Conservation (phyloP, 768 basidiomycete species). For the Podaxis mareebaensis region DNA sequence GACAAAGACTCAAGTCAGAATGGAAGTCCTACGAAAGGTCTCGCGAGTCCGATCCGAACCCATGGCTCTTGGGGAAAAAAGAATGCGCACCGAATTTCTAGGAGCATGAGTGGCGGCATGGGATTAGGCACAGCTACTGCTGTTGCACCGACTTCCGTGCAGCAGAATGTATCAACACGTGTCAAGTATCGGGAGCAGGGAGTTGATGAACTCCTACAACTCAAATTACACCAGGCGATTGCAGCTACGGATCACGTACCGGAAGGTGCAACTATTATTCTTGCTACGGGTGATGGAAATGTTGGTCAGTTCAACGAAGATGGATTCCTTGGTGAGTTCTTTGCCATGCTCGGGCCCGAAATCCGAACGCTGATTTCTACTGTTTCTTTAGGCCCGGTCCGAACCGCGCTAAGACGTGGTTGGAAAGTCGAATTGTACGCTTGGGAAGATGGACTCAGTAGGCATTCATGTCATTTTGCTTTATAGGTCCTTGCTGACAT, state of each 20-base stretch:
- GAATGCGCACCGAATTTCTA: conserved; percentile 26
- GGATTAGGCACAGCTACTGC: conserved; percentile 21
- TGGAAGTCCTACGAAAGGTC: conserved; percentile 17
- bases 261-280: conserved; percentile 77
- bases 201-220: conserved; percentile 91
- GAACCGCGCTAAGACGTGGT: conserved; percentile 82
- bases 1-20: conserved; percentile 22
- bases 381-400: conserved; percentile 57
- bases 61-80: conserved; percentile 7
- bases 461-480: conserved; percentile 19
- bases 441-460: conserved; percentile 83
- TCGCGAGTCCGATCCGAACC: conserved; percentile 1
- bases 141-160: conserved; percentile 21
- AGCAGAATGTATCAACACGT: conserved; percentile 28
- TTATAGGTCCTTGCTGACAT: neutral
- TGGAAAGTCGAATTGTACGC: conserved; percentile 96
- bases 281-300: conserved; percentile 94
- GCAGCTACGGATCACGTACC: conserved; percentile 65
- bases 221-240: conserved; percentile 88
- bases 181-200: conserved; percentile 85
- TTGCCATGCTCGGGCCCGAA: neutral
- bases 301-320: conserved; percentile 91
- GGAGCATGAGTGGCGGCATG: conserved; percentile 28
- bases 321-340: conserved; percentile 68
- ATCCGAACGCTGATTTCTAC: neutral